Evolutionary conservation across 805 yeast genomes (phyloP).

Genomic region (Lipomyces yamanashiensis): DNA sequence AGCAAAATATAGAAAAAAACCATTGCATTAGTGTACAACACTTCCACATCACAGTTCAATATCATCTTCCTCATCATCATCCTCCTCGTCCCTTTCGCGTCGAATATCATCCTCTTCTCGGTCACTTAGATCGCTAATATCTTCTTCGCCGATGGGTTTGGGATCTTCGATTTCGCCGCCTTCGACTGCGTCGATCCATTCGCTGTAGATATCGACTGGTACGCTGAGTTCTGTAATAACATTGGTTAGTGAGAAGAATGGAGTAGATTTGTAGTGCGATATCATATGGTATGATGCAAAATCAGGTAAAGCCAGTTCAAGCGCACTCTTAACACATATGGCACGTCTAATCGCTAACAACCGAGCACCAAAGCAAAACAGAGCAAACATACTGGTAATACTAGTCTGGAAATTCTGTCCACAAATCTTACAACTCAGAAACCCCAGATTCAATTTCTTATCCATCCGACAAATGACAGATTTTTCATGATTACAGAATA

Average conservation of each 20-base stretch:
- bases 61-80: constrained; percentile 17
- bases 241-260: neutral
- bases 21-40: too few relatives aligned
- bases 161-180: constrained; percentile 66
- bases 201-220: constrained; percentile 93
- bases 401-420: constrained; percentile 92
- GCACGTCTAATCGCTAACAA: neutral
- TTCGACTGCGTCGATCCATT: constrained; percentile 97
- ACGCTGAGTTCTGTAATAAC: constrained; percentile 57
- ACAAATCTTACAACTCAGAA: constrained; percentile 86
- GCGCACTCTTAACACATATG: too few relatives aligned
- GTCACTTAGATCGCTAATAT: constrained; percentile 22
- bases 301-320: too few relatives aligned
- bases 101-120: constrained; percentile 1
- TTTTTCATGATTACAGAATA: constrained; percentile 94
- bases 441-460: constrained; percentile 82
- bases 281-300: too few relatives aligned
- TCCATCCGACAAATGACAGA: constrained; percentile 88
- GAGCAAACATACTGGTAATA: constrained; percentile 56
- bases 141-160: constrained; percentile 37
- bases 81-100: constrained; percentile 1
- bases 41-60: neutral
- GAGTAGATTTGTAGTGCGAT: too few relatives aligned
- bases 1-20: too few relatives aligned
- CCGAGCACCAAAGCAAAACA: neutral